Base-by-base conservation (phyloP, 2,329 filamentous ascomycete genomes). In the Arachnomyces sp. region DNA sequence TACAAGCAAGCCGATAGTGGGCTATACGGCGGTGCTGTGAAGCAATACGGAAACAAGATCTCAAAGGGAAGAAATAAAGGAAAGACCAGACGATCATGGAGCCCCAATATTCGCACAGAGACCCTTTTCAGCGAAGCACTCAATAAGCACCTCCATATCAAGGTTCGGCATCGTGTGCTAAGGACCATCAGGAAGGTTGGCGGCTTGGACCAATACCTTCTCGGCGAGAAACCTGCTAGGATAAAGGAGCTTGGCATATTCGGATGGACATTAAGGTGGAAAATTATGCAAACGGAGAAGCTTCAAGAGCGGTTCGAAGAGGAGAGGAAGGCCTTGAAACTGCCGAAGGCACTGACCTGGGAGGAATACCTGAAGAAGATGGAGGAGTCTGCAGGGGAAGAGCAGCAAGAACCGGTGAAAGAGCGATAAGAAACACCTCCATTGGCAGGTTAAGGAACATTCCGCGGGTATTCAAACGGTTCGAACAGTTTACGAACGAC, bases 231-330 rank as follows among this genome's bases (percentile, higher is more conserved):
- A 66, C 71, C 82, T 12, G 75, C 73, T 31, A 77, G 92, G 48
- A 74, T 96, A 57, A 85, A 82, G 68, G 86, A 95, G 63, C 71
- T 98, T 42, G 92, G 92, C 4, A 80, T 90, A 38, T 83, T 83
- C 49, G 92, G 92, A 5, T 98, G 92, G 92, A 78, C 82, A 52
- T 68, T 98, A 55, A 73, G 92, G 49, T 95, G 88, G 85, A 77
- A 85, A 46, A 71, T 98, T 45, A 87, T 95, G 82, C 86, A 90
- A 68, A 88, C 80, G 3, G 68, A 72, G 1, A 66, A 67, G 14
- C 75, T 93, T 37, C 78, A 80, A 60, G 73, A 75, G 50, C 71
- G 76, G 49, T 85, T 88, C 56, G 73, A 74, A 31, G 60, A 66
- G 36, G 73, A 95, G 68, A 72, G 87, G 45, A 66, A 70, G 43